These are phyloP conservation scores for Filobasidium uniguttulatum DNA, from an alignment of 1,284 basidiomycete genomes.

Conservation along the genomic window DNA sequence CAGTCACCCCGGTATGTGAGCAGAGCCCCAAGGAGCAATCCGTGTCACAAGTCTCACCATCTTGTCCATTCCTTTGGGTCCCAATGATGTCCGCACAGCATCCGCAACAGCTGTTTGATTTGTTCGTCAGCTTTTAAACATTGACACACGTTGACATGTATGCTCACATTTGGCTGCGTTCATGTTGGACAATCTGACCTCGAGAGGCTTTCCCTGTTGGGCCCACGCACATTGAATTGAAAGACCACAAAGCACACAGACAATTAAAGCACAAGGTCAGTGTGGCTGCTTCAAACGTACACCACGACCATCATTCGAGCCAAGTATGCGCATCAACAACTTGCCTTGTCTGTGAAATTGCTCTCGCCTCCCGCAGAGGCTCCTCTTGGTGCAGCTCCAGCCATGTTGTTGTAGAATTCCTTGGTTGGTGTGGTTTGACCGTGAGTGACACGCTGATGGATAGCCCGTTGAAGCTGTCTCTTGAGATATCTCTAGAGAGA, in stretches of 20 bases:
- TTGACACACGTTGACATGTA: conserved; percentile 12
- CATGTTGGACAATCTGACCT: conserved; percentile 88
- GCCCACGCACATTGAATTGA: background rate
- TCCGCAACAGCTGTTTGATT: conserved; percentile 71
- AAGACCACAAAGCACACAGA: too few relatives aligned
- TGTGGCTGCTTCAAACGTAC: too few relatives aligned
- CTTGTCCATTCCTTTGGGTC: conserved; percentile 98
- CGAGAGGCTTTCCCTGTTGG: conserved; percentile 41
- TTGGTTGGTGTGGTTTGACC: conserved; percentile 1
- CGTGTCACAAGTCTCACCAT: conserved; percentile 51
- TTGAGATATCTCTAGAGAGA: too few relatives aligned
- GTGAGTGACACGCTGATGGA: too few relatives aligned
- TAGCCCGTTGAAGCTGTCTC: too few relatives aligned
- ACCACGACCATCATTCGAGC: too few relatives aligned
- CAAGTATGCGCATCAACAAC: too few relatives aligned
- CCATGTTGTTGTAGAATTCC: background rate
- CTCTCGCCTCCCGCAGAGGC: conserved; percentile 24
- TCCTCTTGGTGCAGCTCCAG: conserved; percentile 13
- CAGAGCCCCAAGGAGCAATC: background rate
- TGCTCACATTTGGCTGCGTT: conserved; percentile 84
- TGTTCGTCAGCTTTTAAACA: conserved; percentile 10
- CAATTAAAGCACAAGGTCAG: too few relatives aligned
- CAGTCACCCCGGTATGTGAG: background rate
- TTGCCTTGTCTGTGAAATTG: conserved; percentile 32
- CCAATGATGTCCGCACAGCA: conserved; percentile 90